Evolutionary conservation across 768 basidiomycete species (phyloP).

Genomic region (Tulasnella sp.): DNA sequence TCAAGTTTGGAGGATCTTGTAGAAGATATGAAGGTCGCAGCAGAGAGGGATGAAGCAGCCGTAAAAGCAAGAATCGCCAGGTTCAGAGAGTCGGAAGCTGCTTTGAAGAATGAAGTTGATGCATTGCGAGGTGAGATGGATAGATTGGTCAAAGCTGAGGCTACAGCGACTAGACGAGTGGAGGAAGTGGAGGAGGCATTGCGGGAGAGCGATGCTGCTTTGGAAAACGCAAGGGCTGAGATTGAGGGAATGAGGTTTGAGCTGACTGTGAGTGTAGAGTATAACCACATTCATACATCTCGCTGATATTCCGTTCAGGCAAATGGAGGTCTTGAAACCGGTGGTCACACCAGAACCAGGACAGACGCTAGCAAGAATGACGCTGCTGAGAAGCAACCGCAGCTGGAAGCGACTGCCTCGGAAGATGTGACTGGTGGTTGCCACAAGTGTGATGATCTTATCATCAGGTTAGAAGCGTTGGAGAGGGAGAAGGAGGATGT

Average conservation of each 20-base stretch:
- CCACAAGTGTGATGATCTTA: constrained; percentile 6
- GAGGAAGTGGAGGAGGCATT: constrained; percentile 86
- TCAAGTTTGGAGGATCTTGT: constrained; percentile 67
- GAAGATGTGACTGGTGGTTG: too few species aligned
- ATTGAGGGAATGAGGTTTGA: constrained; percentile 69
- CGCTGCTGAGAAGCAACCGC: constrained; percentile 10
- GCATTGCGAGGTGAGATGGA: constrained; percentile 56
- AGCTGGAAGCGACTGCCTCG: constrained; percentile 19
- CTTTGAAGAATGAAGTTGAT: constrained; percentile 54
- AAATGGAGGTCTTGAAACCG: too few species aligned
- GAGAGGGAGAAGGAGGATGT: constrained; percentile 22
- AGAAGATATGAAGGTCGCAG: constrained; percentile 55
- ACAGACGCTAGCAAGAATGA: constrained; percentile 20
- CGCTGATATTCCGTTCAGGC: too few species aligned
- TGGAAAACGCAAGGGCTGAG: constrained; percentile 84
- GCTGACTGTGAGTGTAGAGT: constrained; percentile 43
- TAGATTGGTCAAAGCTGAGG: constrained; percentile 47
- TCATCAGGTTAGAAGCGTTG: constrained; percentile 9
- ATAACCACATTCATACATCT: constrained; percentile 20
- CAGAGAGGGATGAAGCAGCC: constrained; percentile 60
- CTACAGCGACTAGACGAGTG: constrained; percentile 45
- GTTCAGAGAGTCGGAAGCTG: constrained; percentile 60
- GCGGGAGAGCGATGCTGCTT: constrained; percentile 68
- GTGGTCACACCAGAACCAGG: constrained; percentile 16
- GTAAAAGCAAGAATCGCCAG: constrained; percentile 51